phyloP scores from a whole-genome alignment of 164 flowering plant species.

The Stephania cephalantha region DNA sequence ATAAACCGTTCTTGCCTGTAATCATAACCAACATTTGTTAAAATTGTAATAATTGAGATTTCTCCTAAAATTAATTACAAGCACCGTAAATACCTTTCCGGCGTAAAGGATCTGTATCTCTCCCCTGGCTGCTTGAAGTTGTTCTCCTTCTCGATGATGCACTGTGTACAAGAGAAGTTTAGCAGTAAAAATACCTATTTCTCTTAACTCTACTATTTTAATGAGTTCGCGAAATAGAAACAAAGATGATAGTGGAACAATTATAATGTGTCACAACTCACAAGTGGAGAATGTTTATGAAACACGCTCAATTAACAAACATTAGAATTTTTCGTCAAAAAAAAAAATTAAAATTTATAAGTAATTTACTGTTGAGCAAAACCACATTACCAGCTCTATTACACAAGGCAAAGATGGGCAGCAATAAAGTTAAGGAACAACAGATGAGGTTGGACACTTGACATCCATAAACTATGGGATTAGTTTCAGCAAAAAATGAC shows the following conservation, averaged over 20 bases:
- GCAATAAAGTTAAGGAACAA: neutral
- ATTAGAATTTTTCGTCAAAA: too few relatives aligned
- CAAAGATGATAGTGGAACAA: neutral
- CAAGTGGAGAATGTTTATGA: neutral
- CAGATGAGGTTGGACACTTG: neutral
- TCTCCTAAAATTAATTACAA: neutral
- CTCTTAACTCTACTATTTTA: neutral
- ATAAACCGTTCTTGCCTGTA: constrained; percentile 83
- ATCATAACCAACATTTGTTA: neutral
- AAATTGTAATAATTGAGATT: neutral
- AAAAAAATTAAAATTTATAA: neutral
- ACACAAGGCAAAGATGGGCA: neutral
- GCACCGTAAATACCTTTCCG: constrained; percentile 53
- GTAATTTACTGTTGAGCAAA: neutral
- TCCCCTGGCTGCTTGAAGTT: constrained; percentile 98
- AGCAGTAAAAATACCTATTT: neutral
- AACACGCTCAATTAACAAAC: neutral
- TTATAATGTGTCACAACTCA: too few relatives aligned
- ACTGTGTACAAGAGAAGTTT: constrained; percentile 29
- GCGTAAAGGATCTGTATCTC: constrained; percentile 78
- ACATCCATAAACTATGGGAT: too few relatives aligned
- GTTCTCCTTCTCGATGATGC: constrained; percentile 81
- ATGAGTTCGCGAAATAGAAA: neutral
- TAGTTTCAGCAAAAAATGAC: neutral
- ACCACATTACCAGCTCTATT: neutral